Conservation (phyloP, 306 rosid species). For the Cicer cuneatum region DNA sequence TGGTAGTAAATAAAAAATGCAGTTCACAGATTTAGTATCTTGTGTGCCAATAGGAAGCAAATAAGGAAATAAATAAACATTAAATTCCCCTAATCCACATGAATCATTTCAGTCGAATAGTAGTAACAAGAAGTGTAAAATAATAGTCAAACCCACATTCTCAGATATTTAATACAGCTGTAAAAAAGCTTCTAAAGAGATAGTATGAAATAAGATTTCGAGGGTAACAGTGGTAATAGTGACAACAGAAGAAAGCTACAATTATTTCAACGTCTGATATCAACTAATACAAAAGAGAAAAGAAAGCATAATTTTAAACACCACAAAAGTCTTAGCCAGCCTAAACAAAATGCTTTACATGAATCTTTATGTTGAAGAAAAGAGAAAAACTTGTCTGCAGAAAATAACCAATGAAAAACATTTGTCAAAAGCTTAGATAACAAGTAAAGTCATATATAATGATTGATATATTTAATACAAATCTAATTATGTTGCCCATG, state of each 20-base stretch:
- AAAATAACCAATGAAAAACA: slow-evolving; percentile 20
- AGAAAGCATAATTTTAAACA: slow-evolving; percentile 14
- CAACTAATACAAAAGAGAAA: slow-evolving; percentile 11
- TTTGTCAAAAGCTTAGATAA: slow-evolving; percentile 31
- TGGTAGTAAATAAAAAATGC: slow-evolving; percentile 16
- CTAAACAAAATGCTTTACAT: slow-evolving; percentile 8
- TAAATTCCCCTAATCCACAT: slow-evolving; percentile 29
- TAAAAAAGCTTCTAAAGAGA: slow-evolving; percentile 9
- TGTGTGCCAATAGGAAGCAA: slow-evolving; percentile 5
- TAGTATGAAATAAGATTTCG: not conserved
- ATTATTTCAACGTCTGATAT: not conserved
- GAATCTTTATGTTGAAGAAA: slow-evolving; percentile 15
- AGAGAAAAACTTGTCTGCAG: slow-evolving; percentile 9
- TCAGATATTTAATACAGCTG: slow-evolving; percentile 5
- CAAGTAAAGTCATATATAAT: slow-evolving; percentile 21
- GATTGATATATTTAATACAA: slow-evolving; percentile 6
- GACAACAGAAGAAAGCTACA: slow-evolving; percentile 4
- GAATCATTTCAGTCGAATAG: not conserved
- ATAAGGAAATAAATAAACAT: slow-evolving; percentile 8
- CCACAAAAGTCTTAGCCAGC: slow-evolving; percentile 8
- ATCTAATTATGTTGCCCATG: slow-evolving; percentile 20
- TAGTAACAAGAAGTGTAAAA: not conserved
- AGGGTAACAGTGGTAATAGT: slow-evolving; percentile 8
- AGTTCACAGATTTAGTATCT: slow-evolving; percentile 13
- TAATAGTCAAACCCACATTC: not conserved